These are phyloP conservation scores for Syzygium malaccense DNA, from an alignment of 441 rosid species.

Conservation along the genomic window DNA sequence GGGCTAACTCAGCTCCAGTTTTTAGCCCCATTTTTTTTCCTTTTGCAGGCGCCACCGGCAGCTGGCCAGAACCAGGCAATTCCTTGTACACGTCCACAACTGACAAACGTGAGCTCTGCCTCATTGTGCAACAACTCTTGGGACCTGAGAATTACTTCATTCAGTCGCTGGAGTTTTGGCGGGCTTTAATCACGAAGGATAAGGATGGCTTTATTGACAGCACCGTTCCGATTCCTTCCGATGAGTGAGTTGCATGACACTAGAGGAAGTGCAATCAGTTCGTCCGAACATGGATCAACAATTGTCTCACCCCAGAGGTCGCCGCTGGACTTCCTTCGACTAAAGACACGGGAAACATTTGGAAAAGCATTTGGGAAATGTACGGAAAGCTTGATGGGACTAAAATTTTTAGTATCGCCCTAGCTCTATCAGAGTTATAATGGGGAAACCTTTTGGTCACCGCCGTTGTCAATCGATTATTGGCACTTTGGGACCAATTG, in stretches of 20 bases:
- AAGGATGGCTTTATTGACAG: background rate
- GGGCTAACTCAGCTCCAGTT: no score
- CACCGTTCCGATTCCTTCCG: background rate
- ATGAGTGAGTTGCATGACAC: background rate
- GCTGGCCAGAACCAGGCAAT: background rate
- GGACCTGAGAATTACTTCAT: background rate
- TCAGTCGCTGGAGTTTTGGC: background rate
- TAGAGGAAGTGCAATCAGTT: background rate
- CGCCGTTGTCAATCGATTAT: no score
- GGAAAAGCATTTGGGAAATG: no score
- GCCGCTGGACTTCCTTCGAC: no score
- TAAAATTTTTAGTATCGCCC: no score
- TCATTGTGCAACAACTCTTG: background rate
- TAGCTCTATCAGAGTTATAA: no score
- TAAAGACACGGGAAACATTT: no score
- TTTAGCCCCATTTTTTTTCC: no score
- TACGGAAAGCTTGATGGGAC: no score
- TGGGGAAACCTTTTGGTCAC: no score
- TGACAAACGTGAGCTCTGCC: background rate
- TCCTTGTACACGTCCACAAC: background rate
- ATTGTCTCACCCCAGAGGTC: background rate
- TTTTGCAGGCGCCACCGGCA: accelerated
- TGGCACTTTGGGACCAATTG: no score
- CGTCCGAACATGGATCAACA: accelerated
- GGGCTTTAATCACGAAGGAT: background rate